phyloP scores from a whole-genome alignment of 345 rosid genomes.

The Syzygium jambos region DNA sequence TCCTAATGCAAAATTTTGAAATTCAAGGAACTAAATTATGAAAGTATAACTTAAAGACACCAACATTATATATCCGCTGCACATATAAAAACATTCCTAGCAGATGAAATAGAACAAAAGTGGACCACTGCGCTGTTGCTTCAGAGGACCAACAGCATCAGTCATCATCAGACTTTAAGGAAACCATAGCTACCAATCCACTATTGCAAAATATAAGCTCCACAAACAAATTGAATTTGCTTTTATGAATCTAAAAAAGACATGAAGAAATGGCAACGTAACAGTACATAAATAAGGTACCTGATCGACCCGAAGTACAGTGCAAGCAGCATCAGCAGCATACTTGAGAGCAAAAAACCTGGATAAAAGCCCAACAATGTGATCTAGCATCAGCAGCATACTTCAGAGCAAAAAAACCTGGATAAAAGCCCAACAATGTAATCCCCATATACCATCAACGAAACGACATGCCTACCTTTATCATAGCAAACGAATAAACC shows the following conservation, averaged over 20 bases:
- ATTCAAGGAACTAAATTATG: not conserved
- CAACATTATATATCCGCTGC: not conserved
- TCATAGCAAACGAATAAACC: not conserved
- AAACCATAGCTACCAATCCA: not conserved
- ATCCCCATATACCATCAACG: not conserved
- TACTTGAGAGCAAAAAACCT: slow-evolving; percentile 91
- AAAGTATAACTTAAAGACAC: not conserved
- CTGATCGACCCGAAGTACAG: slow-evolving; percentile 97
- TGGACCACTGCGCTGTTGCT: not conserved
- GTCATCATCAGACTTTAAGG: not conserved
- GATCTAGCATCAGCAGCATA: slow-evolving; percentile 81
- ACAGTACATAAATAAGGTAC: slow-evolving; percentile 13
- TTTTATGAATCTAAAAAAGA: not conserved
- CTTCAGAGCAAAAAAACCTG: slow-evolving; percentile 88
- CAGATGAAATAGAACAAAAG: not conserved
- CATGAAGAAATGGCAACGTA: not conserved
- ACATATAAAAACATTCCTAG: not conserved
- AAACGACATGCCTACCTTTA: not conserved
- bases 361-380: not conserved
- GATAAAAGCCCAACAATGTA: not conserved
- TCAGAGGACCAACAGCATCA: not conserved
- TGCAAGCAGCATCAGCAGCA: slow-evolving; percentile 97
- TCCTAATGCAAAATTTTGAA: not conserved
- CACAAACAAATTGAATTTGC: not conserved
- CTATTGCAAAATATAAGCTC: not conserved